These are phyloP conservation scores for Rhizomucor miehei DNA, from an alignment of 371 early-diverging fungal genomes.

Conservation along the genomic window DNA sequence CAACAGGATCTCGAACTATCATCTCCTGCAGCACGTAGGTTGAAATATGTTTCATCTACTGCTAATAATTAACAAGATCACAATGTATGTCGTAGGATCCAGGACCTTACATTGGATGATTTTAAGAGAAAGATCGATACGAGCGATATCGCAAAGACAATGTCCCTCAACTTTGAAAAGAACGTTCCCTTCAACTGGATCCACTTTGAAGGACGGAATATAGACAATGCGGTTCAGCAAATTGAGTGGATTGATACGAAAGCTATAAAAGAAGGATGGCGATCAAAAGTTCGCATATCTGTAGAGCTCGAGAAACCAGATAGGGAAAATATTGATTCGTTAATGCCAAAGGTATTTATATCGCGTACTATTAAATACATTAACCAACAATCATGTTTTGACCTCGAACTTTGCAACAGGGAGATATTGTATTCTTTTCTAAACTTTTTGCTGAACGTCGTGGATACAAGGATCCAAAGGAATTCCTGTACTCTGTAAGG, in stretches of 20 bases:
- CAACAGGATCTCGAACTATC: slow-evolving; percentile 59
- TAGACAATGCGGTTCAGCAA: slow-evolving; percentile 48
- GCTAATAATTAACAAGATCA: no score
- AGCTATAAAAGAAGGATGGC: slow-evolving; percentile 35
- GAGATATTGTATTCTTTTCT: slow-evolving; percentile 69
- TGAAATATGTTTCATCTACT: not conserved
- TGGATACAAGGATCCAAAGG: slow-evolving; percentile 42
- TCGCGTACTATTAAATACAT: not conserved
- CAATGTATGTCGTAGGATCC: no score
- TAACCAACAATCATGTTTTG: no score
- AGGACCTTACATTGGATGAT: slow-evolving; percentile 21
- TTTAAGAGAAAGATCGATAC: slow-evolving; percentile 12
- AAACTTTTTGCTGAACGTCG: slow-evolving; percentile 61
- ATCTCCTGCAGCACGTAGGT: slow-evolving; percentile 54
- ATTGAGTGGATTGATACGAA: slow-evolving; percentile 51
- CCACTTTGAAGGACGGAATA: slow-evolving; percentile 71
- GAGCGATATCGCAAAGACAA: not conserved
- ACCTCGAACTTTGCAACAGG: no score
- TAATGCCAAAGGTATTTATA: slow-evolving; percentile 40
- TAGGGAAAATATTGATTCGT: slow-evolving; percentile 48
- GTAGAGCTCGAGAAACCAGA: slow-evolving; percentile 70
- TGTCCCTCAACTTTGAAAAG: slow-evolving; percentile 4
- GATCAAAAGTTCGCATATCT: slow-evolving; percentile 50
- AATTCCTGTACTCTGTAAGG: slow-evolving; percentile 39
- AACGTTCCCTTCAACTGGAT: slow-evolving; percentile 36